Evolutionary conservation across 2,329 filamentous ascomycete species (phyloP).

Genomic region (Monilinia aucupariae): DNA sequence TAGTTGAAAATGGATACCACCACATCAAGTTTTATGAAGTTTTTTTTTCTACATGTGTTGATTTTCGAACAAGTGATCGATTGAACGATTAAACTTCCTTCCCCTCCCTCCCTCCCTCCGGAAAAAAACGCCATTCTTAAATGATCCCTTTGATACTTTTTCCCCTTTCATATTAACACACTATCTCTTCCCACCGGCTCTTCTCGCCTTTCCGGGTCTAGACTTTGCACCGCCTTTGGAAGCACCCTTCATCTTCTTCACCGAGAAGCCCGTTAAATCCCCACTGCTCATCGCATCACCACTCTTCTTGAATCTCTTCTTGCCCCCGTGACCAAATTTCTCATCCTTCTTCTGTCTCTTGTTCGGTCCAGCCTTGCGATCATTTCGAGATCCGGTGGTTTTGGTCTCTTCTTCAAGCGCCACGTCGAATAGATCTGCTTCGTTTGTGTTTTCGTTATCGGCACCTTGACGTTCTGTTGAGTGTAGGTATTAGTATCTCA

Average conservation of each 20-base stretch:
- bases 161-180: conserved; percentile 10
- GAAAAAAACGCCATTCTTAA: conserved; percentile 6
- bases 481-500: conserved; percentile 25
- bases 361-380: conserved; percentile 40
- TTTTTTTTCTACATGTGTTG: no score
- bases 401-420: conserved; percentile 58
- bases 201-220: conserved; percentile 45
- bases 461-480: conserved; percentile 73
- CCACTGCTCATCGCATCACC: conserved; percentile 78
- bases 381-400: conserved; percentile 19
- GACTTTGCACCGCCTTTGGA: conserved; percentile 30
- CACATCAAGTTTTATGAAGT: conserved; percentile 7
- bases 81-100: neutral
- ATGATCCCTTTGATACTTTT: conserved; percentile 6
- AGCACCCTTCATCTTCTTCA: conserved; percentile 78
- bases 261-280: conserved; percentile 75
- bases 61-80: neutral
- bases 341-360: conserved; percentile 93
- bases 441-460: conserved; percentile 53
- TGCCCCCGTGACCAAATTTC: conserved; percentile 93
- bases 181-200: conserved; percentile 33
- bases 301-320: conserved; percentile 88
- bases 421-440: conserved; percentile 87
- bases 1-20: conserved; percentile 9
- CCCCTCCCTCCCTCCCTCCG: no score